Base-by-base conservation (phyloP, 2,329 filamentous ascomycete species). In the Colletotrichum scovillei region DNA sequence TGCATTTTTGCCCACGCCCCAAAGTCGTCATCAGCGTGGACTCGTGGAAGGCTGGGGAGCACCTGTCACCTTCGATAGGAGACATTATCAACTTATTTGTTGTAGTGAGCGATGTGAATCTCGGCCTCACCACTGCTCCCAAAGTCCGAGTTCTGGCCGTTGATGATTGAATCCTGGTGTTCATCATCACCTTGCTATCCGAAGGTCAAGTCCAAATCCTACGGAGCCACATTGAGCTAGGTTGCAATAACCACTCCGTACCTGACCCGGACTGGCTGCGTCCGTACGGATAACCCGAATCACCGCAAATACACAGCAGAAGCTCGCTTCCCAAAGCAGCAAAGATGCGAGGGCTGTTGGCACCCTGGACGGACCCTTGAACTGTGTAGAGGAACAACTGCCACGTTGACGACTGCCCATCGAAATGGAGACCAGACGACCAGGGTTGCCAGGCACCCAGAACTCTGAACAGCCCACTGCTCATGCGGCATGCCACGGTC, bases 341-440 rank as follows among this genome's bases (percentile, higher is more conserved):
- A 69, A 52, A 52, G 58, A 42, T 53, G 53, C 42, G 49, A 42
- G 9, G 63, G 49, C 49, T 32, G 57, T 22, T 49, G n/a, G 28
- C 57, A 69, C 42, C 49, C 38, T 53, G 57, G 49, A 42, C 38
- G 57, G 49, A 42, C 38, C 19, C 14, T 32, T 24, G 69, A 52
- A 32, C 35, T 49, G 42, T 53, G 26, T 53, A 56, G n/a, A 63
- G 35, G 19, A 46, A 58, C 59, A 66, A 66, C 60, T 70, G 70
- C 70, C 67, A 70, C 70, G 60, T 65, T 70, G 70, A 38, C 65
- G 52, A 63, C 42, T 64, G 42, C 69, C 69, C 56, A 56, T 73
- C 55, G 60, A 60, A 70, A 64, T 70, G 66, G 66, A 64, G 53
- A 65, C 56, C 22, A 19, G 16, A 49, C 42, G 11, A 46, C 59